Evolutionary conservation across 192 early-diverging fungal species (phyloP), one percentile per base, ranked within the genome.

Genomic region (Entomortierella chlamydospora): DNA sequence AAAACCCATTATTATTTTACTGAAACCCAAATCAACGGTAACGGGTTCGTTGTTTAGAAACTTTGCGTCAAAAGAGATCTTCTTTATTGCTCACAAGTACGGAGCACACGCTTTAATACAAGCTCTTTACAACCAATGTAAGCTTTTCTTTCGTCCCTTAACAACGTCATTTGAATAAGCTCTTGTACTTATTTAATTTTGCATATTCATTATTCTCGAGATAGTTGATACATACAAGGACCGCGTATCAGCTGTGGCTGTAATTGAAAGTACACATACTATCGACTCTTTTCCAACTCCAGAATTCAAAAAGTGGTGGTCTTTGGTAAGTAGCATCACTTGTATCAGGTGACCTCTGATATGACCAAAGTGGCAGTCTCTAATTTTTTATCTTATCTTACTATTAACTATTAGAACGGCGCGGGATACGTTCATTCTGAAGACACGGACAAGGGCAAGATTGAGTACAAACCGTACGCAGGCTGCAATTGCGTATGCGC

Each of bases 11-110:
- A 0, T 28, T 49, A 17, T 30, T 17, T 7, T 37, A 10, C 34
- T 37, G 34, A 37, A 37, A 37, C 34, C 34, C 34, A 10, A 37
- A 37, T 37, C 5, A 37, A 7, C 10, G 34, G 34, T 37, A 37
- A 37, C 34, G 34, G 4, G 34, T 65, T 25, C 10, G 53, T 41
- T 52, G 11, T 41, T 23, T 53, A 78, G 74, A 23, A 34, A 43
- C 9, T 42, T 50, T 34, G 34, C 61, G 18, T 70, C 66, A 4
- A 60, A 60, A 25, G 61, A 70, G 20, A 50, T 78, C 20, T 70
- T 43, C 22, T 70, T 78, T 39, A 70, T 78, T 30, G 74, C 66
- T 1, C 74, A 78, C 67, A 78, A 78, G 37, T 78, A 70, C 26
- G 74, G 74, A 17, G 59, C 66, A 3, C 74, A 78, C 29, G 41